Percentiles rank a stretch among this genome's conserved stretches.
Conservation (phyloP, 805 yeast species). For the Kluyveromyces lactis region DNA sequence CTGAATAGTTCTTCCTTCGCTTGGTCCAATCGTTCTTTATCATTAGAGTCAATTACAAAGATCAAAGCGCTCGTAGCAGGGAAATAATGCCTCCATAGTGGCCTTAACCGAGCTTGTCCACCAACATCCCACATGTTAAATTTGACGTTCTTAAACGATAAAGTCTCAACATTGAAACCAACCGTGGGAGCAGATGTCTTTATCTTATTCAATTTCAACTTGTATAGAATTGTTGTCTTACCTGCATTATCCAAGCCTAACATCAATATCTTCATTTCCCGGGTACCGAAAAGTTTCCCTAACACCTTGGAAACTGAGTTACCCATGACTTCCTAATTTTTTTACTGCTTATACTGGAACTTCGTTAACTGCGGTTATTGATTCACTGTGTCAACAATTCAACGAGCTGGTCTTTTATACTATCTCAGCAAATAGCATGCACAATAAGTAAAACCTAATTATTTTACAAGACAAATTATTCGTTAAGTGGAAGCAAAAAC, state of each 20-base stretch:
- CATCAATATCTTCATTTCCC: constrained; percentile 70
- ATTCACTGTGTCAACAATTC: too few relatives aligned
- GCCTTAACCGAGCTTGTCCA: constrained; percentile 88
- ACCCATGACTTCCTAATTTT: constrained; percentile 17
- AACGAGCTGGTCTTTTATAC: too few relatives aligned
- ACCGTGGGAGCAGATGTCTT: constrained; percentile 84
- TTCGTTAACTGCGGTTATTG: too few relatives aligned
- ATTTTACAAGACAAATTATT: too few relatives aligned
- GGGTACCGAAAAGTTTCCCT: constrained; percentile 43
- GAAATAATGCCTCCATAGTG: constrained; percentile 92
- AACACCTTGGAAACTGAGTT: constrained; percentile 27
- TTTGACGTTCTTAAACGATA: constrained; percentile 69
- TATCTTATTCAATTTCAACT: constrained; percentile 68
- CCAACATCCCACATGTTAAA: constrained; percentile 95
- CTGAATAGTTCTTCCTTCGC: constrained; percentile 70
- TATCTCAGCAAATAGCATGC: too few relatives aligned
- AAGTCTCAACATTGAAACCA: constrained; percentile 88
- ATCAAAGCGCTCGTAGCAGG: constrained; percentile 89
- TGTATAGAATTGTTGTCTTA: constrained; percentile 79
- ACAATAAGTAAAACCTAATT: too few relatives aligned
- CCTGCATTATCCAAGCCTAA: constrained; percentile 92
- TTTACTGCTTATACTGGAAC: not conserved
- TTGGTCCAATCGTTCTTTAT: constrained; percentile 61
- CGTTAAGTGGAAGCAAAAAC: too few relatives aligned
- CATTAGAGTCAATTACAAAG: constrained; percentile 82